These are phyloP conservation scores for Ganoderma resinaceum DNA, from an alignment of 1,284 basidiomycete genomes.

Conservation along the genomic window DNA sequence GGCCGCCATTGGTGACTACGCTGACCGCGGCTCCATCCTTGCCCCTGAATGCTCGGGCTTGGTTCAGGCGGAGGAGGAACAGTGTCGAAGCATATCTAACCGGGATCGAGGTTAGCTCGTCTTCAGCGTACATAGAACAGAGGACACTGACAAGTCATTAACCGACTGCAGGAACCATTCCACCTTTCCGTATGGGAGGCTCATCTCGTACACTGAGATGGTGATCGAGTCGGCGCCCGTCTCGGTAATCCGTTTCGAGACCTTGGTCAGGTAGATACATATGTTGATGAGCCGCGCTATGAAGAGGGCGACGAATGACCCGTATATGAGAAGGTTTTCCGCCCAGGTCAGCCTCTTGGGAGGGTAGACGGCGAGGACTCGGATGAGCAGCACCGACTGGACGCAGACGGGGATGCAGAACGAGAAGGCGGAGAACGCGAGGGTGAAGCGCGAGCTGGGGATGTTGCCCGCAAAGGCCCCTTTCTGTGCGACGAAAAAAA, in stretches of 20 bases:
- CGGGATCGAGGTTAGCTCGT: background rate
- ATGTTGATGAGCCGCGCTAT: background rate
- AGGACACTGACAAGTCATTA: constrained; percentile 32
- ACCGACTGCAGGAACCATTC: constrained; percentile 40
- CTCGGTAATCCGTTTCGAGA: background rate
- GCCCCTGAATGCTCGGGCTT: background rate
- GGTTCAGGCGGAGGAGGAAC: background rate
- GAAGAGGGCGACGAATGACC: background rate
- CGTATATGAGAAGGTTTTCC: background rate
- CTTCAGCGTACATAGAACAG: background rate
- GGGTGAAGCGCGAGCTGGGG: background rate
- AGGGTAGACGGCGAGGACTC: constrained; percentile 35
- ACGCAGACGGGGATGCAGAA: constrained; percentile 22
- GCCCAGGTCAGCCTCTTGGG: constrained; percentile 10
- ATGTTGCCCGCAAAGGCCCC: background rate
- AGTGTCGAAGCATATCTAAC: background rate
- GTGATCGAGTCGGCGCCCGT: background rate
- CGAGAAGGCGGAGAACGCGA: constrained; percentile 8
- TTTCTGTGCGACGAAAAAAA: background rate
- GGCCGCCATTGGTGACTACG: background rate
- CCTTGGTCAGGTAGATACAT: background rate
- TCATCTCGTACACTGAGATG: background rate
- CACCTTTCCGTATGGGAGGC: constrained; percentile 20
- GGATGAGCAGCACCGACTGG: constrained; percentile 35
- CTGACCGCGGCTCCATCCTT: background rate